Evolutionary conservation across 148 eudicot genomes (phyloP).

Genomic region (Dysphania ambrosioides): DNA sequence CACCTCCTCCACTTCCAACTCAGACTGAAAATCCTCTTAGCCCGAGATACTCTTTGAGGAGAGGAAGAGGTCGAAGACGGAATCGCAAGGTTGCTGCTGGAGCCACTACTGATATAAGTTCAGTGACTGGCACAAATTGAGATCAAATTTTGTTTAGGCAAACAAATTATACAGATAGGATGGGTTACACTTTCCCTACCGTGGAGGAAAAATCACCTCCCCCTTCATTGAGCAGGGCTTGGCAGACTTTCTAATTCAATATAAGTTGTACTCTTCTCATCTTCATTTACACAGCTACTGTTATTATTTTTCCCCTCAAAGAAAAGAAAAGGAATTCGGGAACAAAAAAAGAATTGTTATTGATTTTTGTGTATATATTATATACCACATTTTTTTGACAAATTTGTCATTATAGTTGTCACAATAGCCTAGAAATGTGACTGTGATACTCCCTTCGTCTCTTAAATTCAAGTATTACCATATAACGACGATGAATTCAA

Average conservation of each 20-base stretch:
- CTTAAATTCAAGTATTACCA: too few species aligned
- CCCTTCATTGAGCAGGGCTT: conserved; percentile 13
- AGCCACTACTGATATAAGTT: conserved; percentile 17
- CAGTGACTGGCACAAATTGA: conserved; percentile 29
- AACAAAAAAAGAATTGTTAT: conserved; percentile 20
- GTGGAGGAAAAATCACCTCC: not conserved
- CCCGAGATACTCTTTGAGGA: too few species aligned
- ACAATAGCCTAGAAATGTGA: not conserved
- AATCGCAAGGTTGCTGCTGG: conserved; percentile 69
- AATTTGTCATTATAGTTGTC: conserved; percentile 12
- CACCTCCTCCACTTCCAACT: conserved; percentile 25
- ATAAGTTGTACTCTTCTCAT: conserved; percentile 18
- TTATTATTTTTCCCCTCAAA: conserved; percentile 12
- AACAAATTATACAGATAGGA: conserved; percentile 22
- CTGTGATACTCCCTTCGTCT: not conserved
- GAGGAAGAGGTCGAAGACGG: conserved; percentile 57
- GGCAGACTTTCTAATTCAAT: conserved; percentile 18
- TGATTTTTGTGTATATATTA: conserved; percentile 33
- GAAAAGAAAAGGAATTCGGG: conserved; percentile 9
- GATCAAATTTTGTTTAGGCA: conserved; percentile 16
- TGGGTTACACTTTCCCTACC: conserved; percentile 23
- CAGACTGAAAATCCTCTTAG: conserved; percentile 29
- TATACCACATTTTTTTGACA: conserved; percentile 20
- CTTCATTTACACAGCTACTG: conserved; percentile 27
- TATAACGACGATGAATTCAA: too few species aligned